These are phyloP conservation scores for Starmerella ratchasimensis DNA, from an alignment of 805 yeast genomes.

Conservation along the genomic window DNA sequence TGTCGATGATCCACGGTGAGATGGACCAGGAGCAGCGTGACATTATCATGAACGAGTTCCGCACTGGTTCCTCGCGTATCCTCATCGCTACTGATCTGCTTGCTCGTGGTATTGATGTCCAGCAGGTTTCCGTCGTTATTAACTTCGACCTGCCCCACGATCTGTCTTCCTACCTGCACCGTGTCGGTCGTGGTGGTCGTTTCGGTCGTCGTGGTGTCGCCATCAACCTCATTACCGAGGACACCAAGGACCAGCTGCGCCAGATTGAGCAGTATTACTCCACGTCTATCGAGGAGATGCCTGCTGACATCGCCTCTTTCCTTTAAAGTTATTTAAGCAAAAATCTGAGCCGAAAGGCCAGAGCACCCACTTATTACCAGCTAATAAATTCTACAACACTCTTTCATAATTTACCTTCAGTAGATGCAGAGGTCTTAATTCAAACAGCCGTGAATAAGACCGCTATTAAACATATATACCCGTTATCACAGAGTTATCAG, in stretches of 20 bases:
- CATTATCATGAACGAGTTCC: slow-evolving; percentile 85
- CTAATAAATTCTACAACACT: no score
- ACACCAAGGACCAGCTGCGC: slow-evolving; percentile 59
- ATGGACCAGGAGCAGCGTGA: slow-evolving; percentile 91
- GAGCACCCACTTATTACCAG: no score
- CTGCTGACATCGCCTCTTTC: slow-evolving; percentile 35
- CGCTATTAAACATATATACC: no score
- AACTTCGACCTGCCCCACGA: slow-evolving; percentile 85
- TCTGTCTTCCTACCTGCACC: slow-evolving; percentile 88
- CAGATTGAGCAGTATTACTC: slow-evolving; percentile 84
- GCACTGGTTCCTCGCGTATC: slow-evolving; percentile 87
- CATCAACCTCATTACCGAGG: slow-evolving; percentile 76
- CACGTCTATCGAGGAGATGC: slow-evolving; percentile 88
- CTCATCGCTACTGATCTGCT: slow-evolving; percentile 87
- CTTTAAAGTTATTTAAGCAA: slow-evolving; percentile 9
- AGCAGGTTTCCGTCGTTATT: slow-evolving; percentile 88
- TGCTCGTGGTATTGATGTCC: slow-evolving; percentile 97
- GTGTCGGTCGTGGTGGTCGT: slow-evolving; percentile 97
- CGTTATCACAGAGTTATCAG: no score
- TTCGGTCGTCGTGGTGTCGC: slow-evolving; percentile 99
- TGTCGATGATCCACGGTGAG: slow-evolving; percentile 90
- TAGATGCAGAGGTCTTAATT: no score
- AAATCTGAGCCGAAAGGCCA: no score
- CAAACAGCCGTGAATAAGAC: no score
- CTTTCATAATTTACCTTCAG: no score